phyloP scores from a whole-genome alignment of 2,329 filamentous ascomycete genomes.

The Fusarium robinianum region DNA sequence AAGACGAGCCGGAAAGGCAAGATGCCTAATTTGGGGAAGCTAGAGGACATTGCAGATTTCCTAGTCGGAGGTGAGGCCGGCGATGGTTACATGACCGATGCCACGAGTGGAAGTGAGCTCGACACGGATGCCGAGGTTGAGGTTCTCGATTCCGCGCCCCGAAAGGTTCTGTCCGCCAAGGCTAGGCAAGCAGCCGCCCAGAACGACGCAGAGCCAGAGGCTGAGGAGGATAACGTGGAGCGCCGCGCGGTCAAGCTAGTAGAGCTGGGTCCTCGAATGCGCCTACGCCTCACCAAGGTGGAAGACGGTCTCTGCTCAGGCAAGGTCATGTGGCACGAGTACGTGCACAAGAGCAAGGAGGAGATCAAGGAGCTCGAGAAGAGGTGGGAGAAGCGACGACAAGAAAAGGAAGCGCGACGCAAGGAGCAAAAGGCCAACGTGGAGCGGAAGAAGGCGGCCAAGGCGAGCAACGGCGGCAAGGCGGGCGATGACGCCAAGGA shows the following conservation, averaged over 20 bases:
- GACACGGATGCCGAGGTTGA: conserved; percentile 97
- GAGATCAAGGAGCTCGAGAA: conserved; percentile 81
- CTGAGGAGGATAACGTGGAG: conserved; percentile 67
- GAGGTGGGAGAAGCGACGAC: conserved; percentile 76
- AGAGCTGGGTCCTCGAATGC: conserved; percentile 90
- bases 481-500: conserved; percentile 44
- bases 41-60: conserved; percentile 94
- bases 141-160: conserved; percentile 67
- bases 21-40: conserved; percentile 85
- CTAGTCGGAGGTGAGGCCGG: conserved; percentile 81
- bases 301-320: conserved; percentile 91
- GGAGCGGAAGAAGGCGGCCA: conserved; percentile 72
- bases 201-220: conserved; percentile 49
- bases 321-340: conserved; percentile 97
- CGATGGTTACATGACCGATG: conserved; percentile 82
- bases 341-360: conserved; percentile 78
- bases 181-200: conserved; percentile 48
- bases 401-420: conserved; percentile 81
- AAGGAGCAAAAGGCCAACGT: conserved; percentile 88
- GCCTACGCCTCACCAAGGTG: conserved; percentile 87
- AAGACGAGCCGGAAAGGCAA: conserved; percentile 66
- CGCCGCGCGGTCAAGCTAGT: conserved; percentile 88
- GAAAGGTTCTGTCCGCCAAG: conserved; percentile 64
- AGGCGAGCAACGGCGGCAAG: conserved; percentile 48
- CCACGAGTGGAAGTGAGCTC: conserved; percentile 82